Evolutionary conservation across 2,329 filamentous ascomycete species (phyloP), one percentile per base, ranked within the genome.

Genomic region (Calonectria pseudoturangicola): DNA sequence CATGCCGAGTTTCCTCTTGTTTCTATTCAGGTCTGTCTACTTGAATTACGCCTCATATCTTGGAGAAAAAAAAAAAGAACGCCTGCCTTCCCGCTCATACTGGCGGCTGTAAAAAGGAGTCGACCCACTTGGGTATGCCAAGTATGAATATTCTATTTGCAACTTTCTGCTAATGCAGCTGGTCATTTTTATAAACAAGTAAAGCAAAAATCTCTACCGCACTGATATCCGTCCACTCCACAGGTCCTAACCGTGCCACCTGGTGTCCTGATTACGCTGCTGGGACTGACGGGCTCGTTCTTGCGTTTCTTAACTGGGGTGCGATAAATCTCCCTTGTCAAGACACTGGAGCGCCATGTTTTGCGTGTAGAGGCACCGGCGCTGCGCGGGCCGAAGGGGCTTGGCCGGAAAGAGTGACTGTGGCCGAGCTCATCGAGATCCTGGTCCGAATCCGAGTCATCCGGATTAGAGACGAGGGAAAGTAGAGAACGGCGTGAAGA

Each of bases 131-230:
- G 45, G 21, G 45, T 16, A 25, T 54, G 13, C 30, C 58, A 27
- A 28, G 48, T 8, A 12, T 27, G 21, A n/a, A 36, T 51, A n/a
- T 39, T 18, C 50, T n/a, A 21, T 2, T 62, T 4, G 18, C 21
- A 18, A 21, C 41, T 13, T 41, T 27, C 28, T n/a, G 10, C 33
- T 13, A 28, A n/a, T 12, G 45, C 12, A 48, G 45, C 45, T 12
- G 13, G 9, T 21, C 16, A 30, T 45, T 60, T 60, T 43, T 71
- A 85, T 71, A 90, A 83, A 77, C 91, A 92, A 12, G 84, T 86
- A 76, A 93, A 91, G 81, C 91, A 92, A 82, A 92, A 92, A 73
- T 90, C 87, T 67, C 88, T 85, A 4, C 87, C 87, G 73, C 91
- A 92, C 18, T 82, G 83, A 79, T 89, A 92, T 15, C 88, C 90